phyloP scores from a whole-genome alignment of 768 basidiomycete genomes.

The Mycena epipterygia region DNA sequence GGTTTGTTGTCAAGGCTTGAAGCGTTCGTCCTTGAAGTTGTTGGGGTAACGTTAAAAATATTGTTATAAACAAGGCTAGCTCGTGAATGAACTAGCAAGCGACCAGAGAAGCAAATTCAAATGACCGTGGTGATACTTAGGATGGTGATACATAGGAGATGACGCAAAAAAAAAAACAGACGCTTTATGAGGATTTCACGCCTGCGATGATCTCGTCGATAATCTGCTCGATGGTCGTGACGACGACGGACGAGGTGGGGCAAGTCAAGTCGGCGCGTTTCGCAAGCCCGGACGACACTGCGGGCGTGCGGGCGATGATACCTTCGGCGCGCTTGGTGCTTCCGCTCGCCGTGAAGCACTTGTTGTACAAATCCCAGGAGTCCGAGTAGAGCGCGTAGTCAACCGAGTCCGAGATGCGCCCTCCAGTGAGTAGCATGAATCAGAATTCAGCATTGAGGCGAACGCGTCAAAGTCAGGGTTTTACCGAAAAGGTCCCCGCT shows the following conservation, averaged over 20 bases:
- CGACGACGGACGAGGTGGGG: background rate
- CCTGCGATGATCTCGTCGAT: constrained; percentile 22
- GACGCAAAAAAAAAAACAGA: background rate
- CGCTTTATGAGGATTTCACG: background rate
- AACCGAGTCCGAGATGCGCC: background rate
- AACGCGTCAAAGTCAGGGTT: background rate
- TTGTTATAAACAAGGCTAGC: too few species aligned
- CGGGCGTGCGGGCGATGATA: background rate
- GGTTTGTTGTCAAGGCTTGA: too few species aligned
- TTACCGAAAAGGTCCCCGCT: constrained; percentile 8
- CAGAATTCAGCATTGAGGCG: too few species aligned
- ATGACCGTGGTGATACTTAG: too few species aligned
- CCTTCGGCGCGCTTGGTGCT: background rate
- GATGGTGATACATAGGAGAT: too few species aligned
- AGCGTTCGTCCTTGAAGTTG: too few species aligned
- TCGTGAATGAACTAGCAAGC: too few species aligned
- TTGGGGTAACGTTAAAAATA: too few species aligned
- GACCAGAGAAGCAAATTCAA: too few species aligned
- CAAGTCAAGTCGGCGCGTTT: background rate
- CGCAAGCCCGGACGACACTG: background rate
- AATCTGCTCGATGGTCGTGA: constrained; percentile 22
- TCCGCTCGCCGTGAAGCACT: constrained; percentile 5
- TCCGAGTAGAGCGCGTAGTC: constrained; percentile 19
- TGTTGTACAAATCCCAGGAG: constrained; percentile 27
- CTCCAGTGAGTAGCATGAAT: background rate